Conservation (phyloP, 805 yeast genomes). For the Candida maris region DNA sequence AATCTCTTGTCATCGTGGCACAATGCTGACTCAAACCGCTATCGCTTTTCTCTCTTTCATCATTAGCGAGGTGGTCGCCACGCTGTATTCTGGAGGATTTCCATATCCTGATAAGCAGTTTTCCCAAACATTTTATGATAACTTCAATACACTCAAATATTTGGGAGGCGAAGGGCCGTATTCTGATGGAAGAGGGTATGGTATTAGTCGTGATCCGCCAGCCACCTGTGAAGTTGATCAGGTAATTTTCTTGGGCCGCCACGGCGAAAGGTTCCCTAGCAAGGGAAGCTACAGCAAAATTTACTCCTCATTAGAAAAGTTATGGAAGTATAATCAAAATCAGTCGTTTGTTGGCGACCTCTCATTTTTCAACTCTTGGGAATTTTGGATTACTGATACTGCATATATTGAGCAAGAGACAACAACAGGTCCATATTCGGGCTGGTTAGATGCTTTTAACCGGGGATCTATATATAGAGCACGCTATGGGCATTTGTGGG, state of each 20-base stretch:
- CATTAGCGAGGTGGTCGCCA: no score
- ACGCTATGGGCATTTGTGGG: conserved; percentile 45
- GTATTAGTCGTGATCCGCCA: conserved; percentile 52
- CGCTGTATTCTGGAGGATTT: no score
- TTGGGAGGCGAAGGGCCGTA: conserved; percentile 54
- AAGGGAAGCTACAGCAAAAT: conserved; percentile 16
- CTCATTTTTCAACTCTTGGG: conserved; percentile 45
- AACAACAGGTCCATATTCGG: conserved; percentile 45
- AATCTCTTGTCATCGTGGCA: no score
- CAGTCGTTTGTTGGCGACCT: conserved; percentile 44
- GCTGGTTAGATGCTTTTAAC: conserved; percentile 41
- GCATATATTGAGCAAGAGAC: conserved; percentile 42
- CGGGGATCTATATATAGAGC: conserved; percentile 48
- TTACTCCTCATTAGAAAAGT: conserved; percentile 6
- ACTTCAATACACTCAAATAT: conserved; percentile 44
- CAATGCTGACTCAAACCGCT: no score
- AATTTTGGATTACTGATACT: conserved; percentile 23
- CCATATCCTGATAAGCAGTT: conserved; percentile 19
- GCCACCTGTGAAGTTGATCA: conserved; percentile 48
- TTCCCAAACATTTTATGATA: conserved; percentile 31
- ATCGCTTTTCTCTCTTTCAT: no score
- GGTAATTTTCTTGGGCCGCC: conserved; percentile 50
- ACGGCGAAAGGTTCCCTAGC: conserved; percentile 56
- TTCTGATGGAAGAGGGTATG: conserved; percentile 46
- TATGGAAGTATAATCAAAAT: conserved; percentile 8